A percentile compares a stretch with the other conserved stretches of the same genome.
Evolutionary conservation across 192 early-diverging fungal genomes (phyloP).

Genomic region (Tieghemiomyces parasiticus): DNA sequence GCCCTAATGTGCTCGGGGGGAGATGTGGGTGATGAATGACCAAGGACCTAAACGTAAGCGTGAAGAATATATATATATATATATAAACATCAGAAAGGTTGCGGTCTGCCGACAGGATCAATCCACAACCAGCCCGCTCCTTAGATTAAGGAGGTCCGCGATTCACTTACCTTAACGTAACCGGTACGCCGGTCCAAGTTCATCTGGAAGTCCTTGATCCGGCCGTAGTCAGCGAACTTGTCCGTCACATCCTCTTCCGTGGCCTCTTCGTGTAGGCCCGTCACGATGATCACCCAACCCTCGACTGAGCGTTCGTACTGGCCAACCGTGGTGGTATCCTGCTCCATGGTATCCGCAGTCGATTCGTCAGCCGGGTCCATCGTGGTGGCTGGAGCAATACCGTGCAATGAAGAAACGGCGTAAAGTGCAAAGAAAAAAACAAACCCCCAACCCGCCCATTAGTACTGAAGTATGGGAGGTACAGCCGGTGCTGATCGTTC

Average conservation of each 20-base stretch:
- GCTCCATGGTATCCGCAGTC: too few species aligned
- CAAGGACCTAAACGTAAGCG: not conserved
- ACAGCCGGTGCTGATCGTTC: not conserved
- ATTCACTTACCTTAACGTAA: slow-evolving; percentile 68
- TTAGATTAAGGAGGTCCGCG: too few species aligned
- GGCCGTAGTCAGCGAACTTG: slow-evolving; percentile 80
- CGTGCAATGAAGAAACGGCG: not conserved
- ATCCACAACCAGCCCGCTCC: not conserved
- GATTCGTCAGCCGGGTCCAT: not conserved
- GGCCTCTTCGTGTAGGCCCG: slow-evolving; percentile 88
- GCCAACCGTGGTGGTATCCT: not conserved
- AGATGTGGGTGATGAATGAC: not conserved
- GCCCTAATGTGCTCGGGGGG: too few species aligned
- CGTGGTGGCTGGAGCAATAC: not conserved
- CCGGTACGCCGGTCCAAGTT: slow-evolving; percentile 91
- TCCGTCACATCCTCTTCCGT: slow-evolving; percentile 82
- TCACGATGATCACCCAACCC: slow-evolving; percentile 92
- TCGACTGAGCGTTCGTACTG: slow-evolving; percentile 45
- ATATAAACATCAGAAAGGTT: not conserved
- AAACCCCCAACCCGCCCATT: not conserved
- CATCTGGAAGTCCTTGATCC: slow-evolving; percentile 76
- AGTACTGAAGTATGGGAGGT: not conserved
- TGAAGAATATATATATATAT: not conserved
- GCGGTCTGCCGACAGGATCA: not conserved
- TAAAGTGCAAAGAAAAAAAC: not conserved